A percentile compares a stretch with the other conserved stretches of the same genome.
Conservation (phyloP, 805 yeast genomes). For the Teunomyces panamensis region DNA sequence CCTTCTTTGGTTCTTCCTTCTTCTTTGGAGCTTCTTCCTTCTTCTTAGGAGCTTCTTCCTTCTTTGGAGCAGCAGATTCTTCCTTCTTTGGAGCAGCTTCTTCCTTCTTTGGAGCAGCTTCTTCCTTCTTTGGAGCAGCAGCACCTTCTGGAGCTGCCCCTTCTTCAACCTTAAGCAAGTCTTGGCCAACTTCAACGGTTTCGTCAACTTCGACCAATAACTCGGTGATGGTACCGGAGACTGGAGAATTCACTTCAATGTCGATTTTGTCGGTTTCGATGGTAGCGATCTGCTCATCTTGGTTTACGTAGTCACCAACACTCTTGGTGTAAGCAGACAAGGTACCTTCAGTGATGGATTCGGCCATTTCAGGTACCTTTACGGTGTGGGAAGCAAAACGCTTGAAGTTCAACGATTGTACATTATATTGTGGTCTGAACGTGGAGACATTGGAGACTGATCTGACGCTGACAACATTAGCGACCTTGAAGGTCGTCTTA, state of each 20-base stretch:
- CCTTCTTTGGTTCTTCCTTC: constrained; percentile 33
- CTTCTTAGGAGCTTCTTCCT: constrained; percentile 19
- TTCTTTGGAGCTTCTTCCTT: constrained; percentile 28
- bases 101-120: constrained; percentile 15
- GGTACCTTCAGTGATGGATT: constrained; percentile 96
- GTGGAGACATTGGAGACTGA: constrained; percentile 11
- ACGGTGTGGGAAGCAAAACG: constrained; percentile 50
- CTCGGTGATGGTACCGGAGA: constrained; percentile 85
- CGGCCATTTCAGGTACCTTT: constrained; percentile 98
- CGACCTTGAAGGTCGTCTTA: constrained; percentile 11
- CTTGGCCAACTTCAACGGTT: constrained; percentile 95
- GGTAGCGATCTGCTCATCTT: constrained; percentile 91
- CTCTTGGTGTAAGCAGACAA: constrained; percentile 61
- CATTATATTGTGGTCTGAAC: constrained; percentile 7
- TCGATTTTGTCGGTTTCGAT: constrained; percentile 98
- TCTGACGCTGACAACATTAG: constrained; percentile 17
- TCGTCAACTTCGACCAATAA: constrained; percentile 80
- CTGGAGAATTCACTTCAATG: constrained; percentile 93
- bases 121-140: constrained; percentile 32
- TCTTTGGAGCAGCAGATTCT: constrained; percentile 10
- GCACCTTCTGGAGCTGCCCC: constrained; percentile 66
- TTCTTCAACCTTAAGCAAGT: constrained; percentile 80
- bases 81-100: constrained; percentile 12
- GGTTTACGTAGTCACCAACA: constrained; percentile 84
- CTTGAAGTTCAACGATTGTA: constrained; percentile 20